These are phyloP conservation scores for Diversispora epigaea DNA, from an alignment of 192 early-diverging fungal species.

Conservation along the genomic window DNA sequence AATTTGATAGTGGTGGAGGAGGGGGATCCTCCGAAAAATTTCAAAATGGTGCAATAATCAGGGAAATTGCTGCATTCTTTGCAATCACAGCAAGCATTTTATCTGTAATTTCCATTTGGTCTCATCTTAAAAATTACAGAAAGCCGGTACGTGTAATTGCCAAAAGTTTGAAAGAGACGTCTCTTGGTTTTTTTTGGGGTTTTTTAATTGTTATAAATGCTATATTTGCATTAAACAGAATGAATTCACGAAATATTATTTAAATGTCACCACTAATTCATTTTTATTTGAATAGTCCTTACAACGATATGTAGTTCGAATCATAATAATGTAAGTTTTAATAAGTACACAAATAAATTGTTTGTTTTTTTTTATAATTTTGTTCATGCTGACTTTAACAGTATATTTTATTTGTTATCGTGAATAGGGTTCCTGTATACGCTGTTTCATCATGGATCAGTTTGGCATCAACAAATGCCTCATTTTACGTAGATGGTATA, in stretches of 20 bases:
- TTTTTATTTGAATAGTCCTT: constrained; percentile 12
- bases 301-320: constrained; percentile 33
- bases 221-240: background rate
- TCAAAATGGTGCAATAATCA: background rate
- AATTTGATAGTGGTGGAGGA: background rate
- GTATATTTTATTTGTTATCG: background rate
- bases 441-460: constrained; percentile 78
- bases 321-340: constrained; percentile 32
- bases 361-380: background rate
- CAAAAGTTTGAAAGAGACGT: background rate
- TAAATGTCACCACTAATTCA: background rate
- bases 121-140: constrained; percentile 59
- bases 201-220: no score
- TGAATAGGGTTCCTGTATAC: constrained; percentile 80
- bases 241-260: no score
- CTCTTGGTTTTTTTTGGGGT: no score
- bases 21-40: constrained; percentile 6
- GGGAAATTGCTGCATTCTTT: constrained; percentile 45
- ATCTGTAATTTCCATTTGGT: constrained; percentile 53
- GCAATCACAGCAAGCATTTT: constrained; percentile 49
- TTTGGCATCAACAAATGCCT: constrained; percentile 67
- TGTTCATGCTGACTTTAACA: constrained; percentile 37
- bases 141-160: constrained; percentile 50
- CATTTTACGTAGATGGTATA: constrained; percentile 87
- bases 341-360: no score